Evolutionary conservation across 2,329 filamentous ascomycete genomes (phyloP), one percentile per base, ranked within the genome.

Genomic region (Fusarium sp.): DNA sequence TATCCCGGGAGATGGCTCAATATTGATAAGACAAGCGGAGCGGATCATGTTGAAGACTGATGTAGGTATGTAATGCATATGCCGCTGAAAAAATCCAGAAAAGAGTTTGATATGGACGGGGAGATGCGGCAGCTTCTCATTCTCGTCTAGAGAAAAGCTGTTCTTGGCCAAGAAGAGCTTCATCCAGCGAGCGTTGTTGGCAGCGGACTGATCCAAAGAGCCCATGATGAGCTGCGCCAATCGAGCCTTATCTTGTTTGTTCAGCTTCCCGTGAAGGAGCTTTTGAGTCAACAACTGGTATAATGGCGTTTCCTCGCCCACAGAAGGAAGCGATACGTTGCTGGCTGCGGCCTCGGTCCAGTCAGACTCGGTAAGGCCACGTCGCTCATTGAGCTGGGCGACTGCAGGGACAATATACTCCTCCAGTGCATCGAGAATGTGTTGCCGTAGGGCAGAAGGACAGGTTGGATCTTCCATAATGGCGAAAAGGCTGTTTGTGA

Each of bases 121-220:
- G 1, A 73, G 52, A 1, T 48, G 21, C 0, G 77, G 74, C 9
- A 79, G 49, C 2, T 36, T n/a, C 7, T 75, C 67, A 9, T 56
- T 55, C 1, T 52, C 47, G 15, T 61, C 52, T 1, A 76, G 47
- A 1, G 36, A 20, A n/a, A 79, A 71, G 0, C 65, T 54, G 42
- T 79, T 70, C 45, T 68, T 73, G n/a, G 60, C 55, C 4, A 77
- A 47, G 36, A 80, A 80, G 11, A 77, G 45, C 1, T 61, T 43
- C 21, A 73, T 72, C 77, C 78, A 80, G 23, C 74, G 73, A 4
- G 30, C 46, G 42, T 79, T 74, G 20, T 74, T 76, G 1, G 34
- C 32, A 17, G 71, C 71, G 1, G 77, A 80, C 15, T 65, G 56
- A 7, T 75, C 67, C 6, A 77, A 12, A 3, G 69, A 54, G 2